Conservation (phyloP, 371 early-diverging fungal genomes). For the Thermomucor indicae-seudaticae region DNA sequence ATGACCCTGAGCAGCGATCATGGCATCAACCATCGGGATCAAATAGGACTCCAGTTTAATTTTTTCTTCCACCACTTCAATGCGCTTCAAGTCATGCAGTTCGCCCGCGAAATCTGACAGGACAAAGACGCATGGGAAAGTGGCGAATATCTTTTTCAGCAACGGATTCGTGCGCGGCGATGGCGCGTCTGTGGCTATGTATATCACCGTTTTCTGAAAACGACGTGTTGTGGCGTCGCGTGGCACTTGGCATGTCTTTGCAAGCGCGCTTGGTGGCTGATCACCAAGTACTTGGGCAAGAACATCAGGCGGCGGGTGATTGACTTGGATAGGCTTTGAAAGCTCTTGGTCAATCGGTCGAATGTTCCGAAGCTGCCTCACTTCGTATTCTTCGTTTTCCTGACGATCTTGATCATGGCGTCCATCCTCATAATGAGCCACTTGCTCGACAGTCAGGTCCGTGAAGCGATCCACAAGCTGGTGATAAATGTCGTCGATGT, state of each 20-base stretch:
- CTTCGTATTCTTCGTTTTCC: slow-evolving; percentile 40
- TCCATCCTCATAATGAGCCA: slow-evolving; percentile 16
- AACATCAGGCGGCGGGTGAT: slow-evolving; percentile 25
- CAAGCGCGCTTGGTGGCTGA: not conserved
- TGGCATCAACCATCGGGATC: slow-evolving; percentile 64
- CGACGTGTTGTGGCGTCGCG: slow-evolving; percentile 5
- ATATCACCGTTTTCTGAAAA: slow-evolving; percentile 35
- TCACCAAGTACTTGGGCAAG: slow-evolving; percentile 23
- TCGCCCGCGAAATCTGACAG: slow-evolving; percentile 50
- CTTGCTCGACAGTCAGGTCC: slow-evolving; percentile 27
- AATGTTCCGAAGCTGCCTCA: slow-evolving; percentile 23
- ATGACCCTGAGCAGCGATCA: slow-evolving; percentile 57
- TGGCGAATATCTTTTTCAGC: slow-evolving; percentile 51
- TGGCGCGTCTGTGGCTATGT: slow-evolving; percentile 58
- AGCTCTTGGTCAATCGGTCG: slow-evolving; percentile 7
- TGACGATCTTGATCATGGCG: slow-evolving; percentile 35
- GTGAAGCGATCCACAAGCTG: slow-evolving; percentile 32
- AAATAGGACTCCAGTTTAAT: slow-evolving; percentile 47
- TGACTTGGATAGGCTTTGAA: slow-evolving; percentile 22
- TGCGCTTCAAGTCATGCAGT: slow-evolving; percentile 31
- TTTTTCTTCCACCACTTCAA: slow-evolving; percentile 45
- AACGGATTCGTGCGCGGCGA: slow-evolving; percentile 49
- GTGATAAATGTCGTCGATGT: slow-evolving; percentile 44
- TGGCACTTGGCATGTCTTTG: not conserved
- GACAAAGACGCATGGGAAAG: slow-evolving; percentile 58